Evolutionary conservation across 352 stramenopile species (phyloP).

Genomic region (Phytophthora ohioensis): DNA sequence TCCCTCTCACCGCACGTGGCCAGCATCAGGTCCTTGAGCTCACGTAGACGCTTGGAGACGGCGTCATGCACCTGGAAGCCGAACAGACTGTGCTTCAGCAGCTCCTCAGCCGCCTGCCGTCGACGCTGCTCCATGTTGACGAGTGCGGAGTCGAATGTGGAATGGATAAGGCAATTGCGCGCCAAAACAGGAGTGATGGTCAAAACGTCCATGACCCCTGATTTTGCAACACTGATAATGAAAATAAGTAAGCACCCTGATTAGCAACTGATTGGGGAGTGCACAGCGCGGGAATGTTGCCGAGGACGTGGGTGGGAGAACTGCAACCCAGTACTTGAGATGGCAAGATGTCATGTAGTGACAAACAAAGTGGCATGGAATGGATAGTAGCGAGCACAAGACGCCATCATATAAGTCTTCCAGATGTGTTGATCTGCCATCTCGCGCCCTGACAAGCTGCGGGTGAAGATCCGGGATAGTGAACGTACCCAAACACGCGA

Average conservation of each 20-base stretch:
- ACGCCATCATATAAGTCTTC: too few relatives aligned
- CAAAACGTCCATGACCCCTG: constrained; percentile 2
- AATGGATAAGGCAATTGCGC: constrained; percentile 20
- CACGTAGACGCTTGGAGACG: constrained; percentile 46
- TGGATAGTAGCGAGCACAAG: too few relatives aligned
- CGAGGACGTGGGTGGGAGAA: too few relatives aligned
- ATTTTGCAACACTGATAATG: constrained; percentile 2
- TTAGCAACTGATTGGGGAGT: not conserved
- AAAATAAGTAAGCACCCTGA: not conserved
- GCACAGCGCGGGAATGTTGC: not conserved
- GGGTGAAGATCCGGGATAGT: too few relatives aligned
- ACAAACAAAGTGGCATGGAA: too few relatives aligned
- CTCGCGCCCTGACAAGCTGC: too few relatives aligned
- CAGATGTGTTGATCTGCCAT: too few relatives aligned
- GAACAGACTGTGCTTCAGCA: constrained; percentile 64
- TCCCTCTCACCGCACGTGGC: constrained; percentile 52
- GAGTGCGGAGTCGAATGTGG: constrained; percentile 16
- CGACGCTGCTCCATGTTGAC: constrained; percentile 39
- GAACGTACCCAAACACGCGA: too few relatives aligned
- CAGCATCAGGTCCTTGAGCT: constrained; percentile 62
- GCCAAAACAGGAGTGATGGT: constrained; percentile 38
- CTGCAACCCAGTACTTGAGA: too few relatives aligned
- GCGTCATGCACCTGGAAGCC: constrained; percentile 68
- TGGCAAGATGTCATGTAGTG: too few relatives aligned
- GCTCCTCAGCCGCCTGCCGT: constrained; percentile 27